Conservation (phyloP, 352 stramenopile species). For the Pythium myriotylum region DNA sequence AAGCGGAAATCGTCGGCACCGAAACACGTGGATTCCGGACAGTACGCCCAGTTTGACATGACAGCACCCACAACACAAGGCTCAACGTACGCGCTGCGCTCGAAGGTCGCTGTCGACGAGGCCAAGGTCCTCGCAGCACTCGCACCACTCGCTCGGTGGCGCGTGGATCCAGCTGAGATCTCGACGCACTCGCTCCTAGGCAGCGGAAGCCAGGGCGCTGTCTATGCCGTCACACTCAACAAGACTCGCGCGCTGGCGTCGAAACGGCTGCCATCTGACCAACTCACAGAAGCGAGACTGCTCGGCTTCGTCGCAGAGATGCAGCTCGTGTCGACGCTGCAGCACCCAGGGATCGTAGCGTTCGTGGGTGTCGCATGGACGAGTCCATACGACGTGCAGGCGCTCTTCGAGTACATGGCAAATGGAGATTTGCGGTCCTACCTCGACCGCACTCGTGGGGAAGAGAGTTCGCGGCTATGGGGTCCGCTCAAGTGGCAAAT, state of each 20-base stretch:
- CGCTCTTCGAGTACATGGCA: conserved; percentile 9
- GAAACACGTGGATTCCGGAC: too few species aligned
- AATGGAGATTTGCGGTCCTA: neutral
- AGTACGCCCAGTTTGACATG: too few species aligned
- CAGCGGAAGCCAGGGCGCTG: too few species aligned
- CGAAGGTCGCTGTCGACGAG: too few species aligned
- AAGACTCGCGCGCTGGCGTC: neutral
- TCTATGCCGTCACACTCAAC: too few species aligned
- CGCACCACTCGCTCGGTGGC: too few species aligned
- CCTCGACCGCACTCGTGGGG: neutral
- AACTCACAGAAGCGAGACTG: neutral
- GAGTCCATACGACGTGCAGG: neutral
- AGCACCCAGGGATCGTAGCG: conserved; percentile 16
- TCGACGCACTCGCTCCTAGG: too few species aligned
- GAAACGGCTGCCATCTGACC: neutral
- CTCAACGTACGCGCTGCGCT: too few species aligned
- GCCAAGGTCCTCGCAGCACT: too few species aligned
- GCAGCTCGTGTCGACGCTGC: conserved; percentile 2
- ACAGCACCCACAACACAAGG: too few species aligned
- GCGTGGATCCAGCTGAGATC: too few species aligned
- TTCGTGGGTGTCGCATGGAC: conserved; percentile 16
- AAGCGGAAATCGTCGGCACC: too few species aligned
- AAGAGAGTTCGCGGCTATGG: conserved; percentile 5
- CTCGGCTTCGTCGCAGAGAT: conserved; percentile 18
- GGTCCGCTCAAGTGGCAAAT: conserved; percentile 17